phyloP scores from a whole-genome alignment of 1,284 basidiomycete genomes.

The Apiotrichum siamense region DNA sequence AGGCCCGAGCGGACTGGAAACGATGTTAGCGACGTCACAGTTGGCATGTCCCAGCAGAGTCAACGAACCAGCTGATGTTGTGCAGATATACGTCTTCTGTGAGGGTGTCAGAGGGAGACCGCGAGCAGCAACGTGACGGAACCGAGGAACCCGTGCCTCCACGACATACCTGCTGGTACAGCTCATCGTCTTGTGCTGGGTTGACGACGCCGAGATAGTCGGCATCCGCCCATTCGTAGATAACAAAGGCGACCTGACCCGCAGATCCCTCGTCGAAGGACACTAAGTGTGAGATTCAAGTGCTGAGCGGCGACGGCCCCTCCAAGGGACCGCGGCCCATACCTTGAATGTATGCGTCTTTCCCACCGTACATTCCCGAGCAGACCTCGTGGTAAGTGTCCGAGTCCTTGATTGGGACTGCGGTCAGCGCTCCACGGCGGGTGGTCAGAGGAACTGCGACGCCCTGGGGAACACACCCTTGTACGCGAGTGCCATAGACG shows the following conservation, averaged over 20 bases:
- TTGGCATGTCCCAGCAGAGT: background rate
- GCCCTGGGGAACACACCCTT: constrained; percentile 3
- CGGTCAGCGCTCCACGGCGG: background rate
- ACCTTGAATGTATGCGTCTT: constrained; percentile 81
- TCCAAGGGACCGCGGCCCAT: constrained; percentile 4
- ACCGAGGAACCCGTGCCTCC: no score
- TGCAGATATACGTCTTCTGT: constrained; percentile 86
- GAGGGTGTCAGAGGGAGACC: constrained; percentile 1
- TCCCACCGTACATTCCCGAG: constrained; percentile 85
- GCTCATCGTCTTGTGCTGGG: constrained; percentile 24
- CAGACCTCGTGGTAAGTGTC: constrained; percentile 74
- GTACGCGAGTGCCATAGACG: constrained; percentile 7
- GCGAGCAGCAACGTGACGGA: background rate
- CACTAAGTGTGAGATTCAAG: constrained; percentile 53
- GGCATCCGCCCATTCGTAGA: constrained; percentile 92
- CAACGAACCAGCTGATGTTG: constrained; percentile 33
- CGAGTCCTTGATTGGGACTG: constrained; percentile 50
- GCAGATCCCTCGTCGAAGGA: constrained; percentile 68
- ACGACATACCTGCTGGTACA: constrained; percentile 16
- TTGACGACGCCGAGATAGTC: constrained; percentile 65
- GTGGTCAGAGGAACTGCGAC: no score
- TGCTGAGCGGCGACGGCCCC: no score
- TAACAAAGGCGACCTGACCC: constrained; percentile 87
- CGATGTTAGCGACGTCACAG: background rate
- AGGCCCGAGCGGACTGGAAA: constrained; percentile 60